Conservation (phyloP, 345 rosid genomes). For the Corchorus capsularis region DNA sequence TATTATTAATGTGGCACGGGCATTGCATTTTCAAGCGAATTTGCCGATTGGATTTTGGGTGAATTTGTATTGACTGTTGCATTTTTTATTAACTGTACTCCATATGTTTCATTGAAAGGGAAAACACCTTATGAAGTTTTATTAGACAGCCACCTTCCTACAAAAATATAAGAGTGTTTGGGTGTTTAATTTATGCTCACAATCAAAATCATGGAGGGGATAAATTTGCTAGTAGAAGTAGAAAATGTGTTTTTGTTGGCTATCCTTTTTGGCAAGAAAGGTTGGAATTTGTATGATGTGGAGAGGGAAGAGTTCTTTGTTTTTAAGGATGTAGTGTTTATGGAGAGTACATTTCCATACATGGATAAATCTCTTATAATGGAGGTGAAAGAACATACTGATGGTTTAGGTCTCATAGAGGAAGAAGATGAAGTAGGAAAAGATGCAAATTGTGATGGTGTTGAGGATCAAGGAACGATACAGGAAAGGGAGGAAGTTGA, state of each 20-base stretch:
- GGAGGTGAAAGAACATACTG: background rate
- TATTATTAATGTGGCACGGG: too few species aligned
- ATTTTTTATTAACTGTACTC: background rate
- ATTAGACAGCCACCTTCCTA: background rate
- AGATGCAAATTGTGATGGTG: too few species aligned
- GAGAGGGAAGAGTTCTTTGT: background rate
- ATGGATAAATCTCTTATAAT: background rate
- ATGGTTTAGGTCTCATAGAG: background rate
- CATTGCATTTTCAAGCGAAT: too few species aligned
- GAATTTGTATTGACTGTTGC: background rate
- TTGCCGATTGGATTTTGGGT: too few species aligned
- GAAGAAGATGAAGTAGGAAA: background rate
- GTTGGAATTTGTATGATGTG: background rate
- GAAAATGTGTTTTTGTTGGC: background rate
- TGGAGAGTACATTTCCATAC: background rate
- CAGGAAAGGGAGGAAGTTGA: too few species aligned
- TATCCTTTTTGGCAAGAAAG: background rate
- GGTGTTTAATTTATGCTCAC: background rate
- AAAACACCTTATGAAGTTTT: background rate
- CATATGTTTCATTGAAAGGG: background rate
- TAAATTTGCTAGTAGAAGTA: conserved; percentile 7
- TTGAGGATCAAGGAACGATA: too few species aligned
- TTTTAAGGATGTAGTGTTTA: background rate
- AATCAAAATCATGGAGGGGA: background rate
- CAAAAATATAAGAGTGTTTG: background rate